Evolutionary conservation across 179 eudicot genomes (phyloP).

Genomic region (Dionaea muscipula): DNA sequence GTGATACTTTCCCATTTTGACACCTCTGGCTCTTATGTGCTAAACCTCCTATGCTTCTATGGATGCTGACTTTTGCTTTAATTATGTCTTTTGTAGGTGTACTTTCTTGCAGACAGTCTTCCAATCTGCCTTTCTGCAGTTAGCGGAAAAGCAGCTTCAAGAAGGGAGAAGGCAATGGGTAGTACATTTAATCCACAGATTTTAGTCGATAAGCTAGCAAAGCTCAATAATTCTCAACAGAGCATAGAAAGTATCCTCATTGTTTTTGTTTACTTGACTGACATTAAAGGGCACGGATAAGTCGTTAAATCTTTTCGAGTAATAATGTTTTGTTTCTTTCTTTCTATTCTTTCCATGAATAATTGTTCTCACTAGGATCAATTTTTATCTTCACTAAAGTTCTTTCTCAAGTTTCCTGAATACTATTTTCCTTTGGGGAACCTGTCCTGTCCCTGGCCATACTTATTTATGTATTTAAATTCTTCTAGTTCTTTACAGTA

Average conservation of each 20-base stretch:
- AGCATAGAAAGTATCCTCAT: constrained; percentile 97
- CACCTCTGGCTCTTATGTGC: too few species aligned
- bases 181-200: constrained; percentile 80
- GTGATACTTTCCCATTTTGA: too few species aligned
- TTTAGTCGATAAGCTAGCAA: constrained; percentile 66
- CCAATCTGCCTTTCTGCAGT: background rate
- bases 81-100: background rate
- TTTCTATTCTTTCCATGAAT: background rate
- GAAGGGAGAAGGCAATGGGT: constrained; percentile 35
- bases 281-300: background rate
- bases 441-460: too few species aligned
- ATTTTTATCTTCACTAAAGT: too few species aligned
- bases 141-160: background rate
- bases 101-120: background rate
- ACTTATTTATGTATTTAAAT: too few species aligned
- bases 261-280: background rate
- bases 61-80: background rate
- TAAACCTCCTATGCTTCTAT: too few species aligned
- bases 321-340: background rate
- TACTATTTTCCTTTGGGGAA: too few species aligned
- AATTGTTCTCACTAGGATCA: background rate
- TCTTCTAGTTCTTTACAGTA: too few species aligned
- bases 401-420: too few species aligned
- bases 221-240: constrained; percentile 82
- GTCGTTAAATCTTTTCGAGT: background rate